Base-by-base conservation (phyloP, 345 rosid species). In the Toxicodendron radicans region DNA sequence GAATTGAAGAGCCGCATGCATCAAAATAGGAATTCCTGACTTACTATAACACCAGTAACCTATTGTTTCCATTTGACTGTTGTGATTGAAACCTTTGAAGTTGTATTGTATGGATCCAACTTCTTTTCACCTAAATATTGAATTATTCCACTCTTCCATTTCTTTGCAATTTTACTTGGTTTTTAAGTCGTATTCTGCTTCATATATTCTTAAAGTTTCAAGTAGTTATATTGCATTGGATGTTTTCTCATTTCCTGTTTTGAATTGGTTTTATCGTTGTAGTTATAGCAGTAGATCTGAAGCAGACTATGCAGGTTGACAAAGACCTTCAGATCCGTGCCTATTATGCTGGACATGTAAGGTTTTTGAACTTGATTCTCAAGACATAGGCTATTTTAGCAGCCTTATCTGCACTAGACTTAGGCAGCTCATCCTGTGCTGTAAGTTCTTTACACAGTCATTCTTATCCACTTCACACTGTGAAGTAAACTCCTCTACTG, bases 281-380 rank as follows among this genome's bases (percentile, higher is more conserved):
- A 95, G 99, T 93, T 30, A 88, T 91, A 46, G 83, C 99, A 8
- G 85, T 95, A 80, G 95, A 95, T 82, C 83, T 95, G 81, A 95
- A 89, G 93, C 97, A 95, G 81, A 91, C 94, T 45, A 78, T 95
- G 85, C 94, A 87, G 71, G 96, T 95, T 84, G 96, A 89, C 82
- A 70, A 87, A 62, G 97, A 91, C 85, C 97, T 93, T 81, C 91
- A 90, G 66, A 89, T 95, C 75, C 93, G 98, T 73, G 94, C 95
- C 54, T 95, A 95, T 74, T 95, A 95, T 63, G 98, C 98, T 21
- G 98, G 99, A 60, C 98, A 95, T 88, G 99, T 95, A 87, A 85
- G 92, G 65, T 38, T 64, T 71, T 68, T 57, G 32, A 61, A 12
- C 77, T 70, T 75, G 35, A 58, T 38, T 46, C 57, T 79, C 16